Evolutionary conservation across 2,329 filamentous ascomycete genomes (phyloP), one percentile per base, ranked within the genome.

Genomic region (Sordariomycetes sp.): DNA sequence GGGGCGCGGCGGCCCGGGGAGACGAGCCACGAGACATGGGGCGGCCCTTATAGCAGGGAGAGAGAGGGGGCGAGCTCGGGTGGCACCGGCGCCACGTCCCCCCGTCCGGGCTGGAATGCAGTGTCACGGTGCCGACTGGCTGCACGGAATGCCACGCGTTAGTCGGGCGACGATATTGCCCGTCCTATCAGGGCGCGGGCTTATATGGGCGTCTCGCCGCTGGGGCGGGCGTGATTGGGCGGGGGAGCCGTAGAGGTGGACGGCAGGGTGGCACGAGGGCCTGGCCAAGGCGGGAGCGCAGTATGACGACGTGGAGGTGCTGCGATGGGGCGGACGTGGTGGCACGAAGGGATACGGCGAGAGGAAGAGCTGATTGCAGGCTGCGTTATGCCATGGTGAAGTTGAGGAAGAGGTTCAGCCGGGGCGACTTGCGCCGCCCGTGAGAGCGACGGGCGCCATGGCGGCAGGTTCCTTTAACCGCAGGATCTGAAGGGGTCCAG

Each of bases 11-110:
- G 25, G 14, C 43, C 43, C 37, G 43, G 12, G 54, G 14, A 10
- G 16, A 24, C 28, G 55, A 35, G 43, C 50, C 55, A 57, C 55
- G 43, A 57, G 55, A 32, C 55, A 51, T 51, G 28, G 34, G 22
- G 24, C 35, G 35, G 40, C n/a, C 25, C 34, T 22, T 28, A 11
- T 25, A 46, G 18, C 20, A 28, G 6, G 3, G 28, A 12, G 37
- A 54, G 25, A 53, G 25, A 25, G 18, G 7, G 25, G 22, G 18
- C 50, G 16, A 8, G 37, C 25, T 55, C 25, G 54, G 20, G 54
- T 55, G 34, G 11, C 14, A 48, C 37, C 22, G 11, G 22, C n/a
- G 37, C 35, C 37, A 48, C 35, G 40, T 18, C 32, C 40, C 35
- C 37, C 32, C 35, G 40, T 18, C 32, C 40, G 16, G 40, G 40